Conservation (phyloP, 2,329 filamentous ascomycete genomes). For the Fusarium newnesense region DNA sequence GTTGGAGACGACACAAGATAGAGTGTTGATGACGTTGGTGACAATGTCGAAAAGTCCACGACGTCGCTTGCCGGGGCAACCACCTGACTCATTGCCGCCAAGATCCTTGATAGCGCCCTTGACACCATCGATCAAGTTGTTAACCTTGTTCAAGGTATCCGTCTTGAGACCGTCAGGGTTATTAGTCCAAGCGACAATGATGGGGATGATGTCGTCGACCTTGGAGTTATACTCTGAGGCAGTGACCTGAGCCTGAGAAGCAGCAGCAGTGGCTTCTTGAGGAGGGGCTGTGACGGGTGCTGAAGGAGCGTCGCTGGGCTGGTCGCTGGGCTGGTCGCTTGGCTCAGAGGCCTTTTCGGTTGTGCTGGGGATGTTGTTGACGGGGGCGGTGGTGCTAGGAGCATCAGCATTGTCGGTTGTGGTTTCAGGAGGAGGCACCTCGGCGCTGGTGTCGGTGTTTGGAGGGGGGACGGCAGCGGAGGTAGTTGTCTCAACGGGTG, state of each 20-base stretch:
- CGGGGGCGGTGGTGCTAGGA: not conserved
- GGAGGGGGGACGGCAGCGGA: not conserved
- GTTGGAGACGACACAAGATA: constrained; percentile 2
- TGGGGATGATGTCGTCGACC: constrained; percentile 6
- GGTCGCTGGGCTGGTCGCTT: not conserved
- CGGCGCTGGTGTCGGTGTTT: not conserved
- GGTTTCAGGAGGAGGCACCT: not conserved
- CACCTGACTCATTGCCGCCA: not conserved
- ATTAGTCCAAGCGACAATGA: constrained; percentile 8
- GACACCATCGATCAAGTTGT: constrained; percentile 14
- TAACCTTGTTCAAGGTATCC: constrained; percentile 15
- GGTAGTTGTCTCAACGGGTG: not conserved
- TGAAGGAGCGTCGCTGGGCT: not conserved
- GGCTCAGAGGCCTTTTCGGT: not conserved
- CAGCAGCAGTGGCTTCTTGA: not conserved
- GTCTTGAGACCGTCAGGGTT: constrained; percentile 10
- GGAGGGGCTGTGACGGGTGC: not conserved
- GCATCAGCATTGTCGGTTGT: not conserved
- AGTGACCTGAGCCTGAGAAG: constrained; percentile 5
- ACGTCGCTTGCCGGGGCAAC: constrained; percentile 6
- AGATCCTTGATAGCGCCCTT: constrained; percentile 10
- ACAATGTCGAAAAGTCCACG: constrained; percentile 4
- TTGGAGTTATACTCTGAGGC: constrained; percentile 14
- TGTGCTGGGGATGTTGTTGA: not conserved
- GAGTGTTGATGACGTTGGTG: not conserved